These are phyloP conservation scores for Colletotrichum filicis DNA, from an alignment of 2,329 filamentous ascomycete genomes.

Conservation along the genomic window DNA sequence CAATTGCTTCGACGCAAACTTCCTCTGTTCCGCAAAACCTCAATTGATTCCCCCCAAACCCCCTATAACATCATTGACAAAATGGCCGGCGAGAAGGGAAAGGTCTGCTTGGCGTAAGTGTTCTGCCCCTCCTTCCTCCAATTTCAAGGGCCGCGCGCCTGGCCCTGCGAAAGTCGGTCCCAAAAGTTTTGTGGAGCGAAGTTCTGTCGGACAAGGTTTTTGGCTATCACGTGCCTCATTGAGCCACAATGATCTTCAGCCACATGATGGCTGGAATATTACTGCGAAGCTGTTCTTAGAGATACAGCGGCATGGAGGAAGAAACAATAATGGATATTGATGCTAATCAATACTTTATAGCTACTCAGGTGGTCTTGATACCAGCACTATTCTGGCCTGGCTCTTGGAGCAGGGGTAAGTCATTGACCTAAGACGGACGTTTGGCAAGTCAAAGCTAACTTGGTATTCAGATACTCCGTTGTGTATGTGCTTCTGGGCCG, in stretches of 20 bases:
- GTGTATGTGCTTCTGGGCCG: constrained; percentile 9
- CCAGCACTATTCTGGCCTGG: constrained; percentile 34
- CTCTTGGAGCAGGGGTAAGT: constrained; percentile 18
- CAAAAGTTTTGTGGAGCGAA: neutral
- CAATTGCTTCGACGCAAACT: neutral
- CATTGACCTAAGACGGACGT: neutral
- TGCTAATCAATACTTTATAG: neutral
- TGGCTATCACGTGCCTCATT: neutral
- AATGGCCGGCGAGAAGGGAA: neutral
- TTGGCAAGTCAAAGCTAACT: neutral
- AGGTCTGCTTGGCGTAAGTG: neutral
- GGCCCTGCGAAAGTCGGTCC: neutral
- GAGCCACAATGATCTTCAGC: neutral
- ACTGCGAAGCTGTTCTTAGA: neutral
- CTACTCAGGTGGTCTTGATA: constrained; percentile 26
- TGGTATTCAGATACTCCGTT: constrained; percentile 18
- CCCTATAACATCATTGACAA: neutral
- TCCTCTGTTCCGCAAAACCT: neutral
- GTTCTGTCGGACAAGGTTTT: neutral
- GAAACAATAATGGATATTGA: neutral
- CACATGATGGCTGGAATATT: neutral
- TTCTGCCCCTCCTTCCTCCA: neutral
- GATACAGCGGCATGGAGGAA: neutral
- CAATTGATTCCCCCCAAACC: neutral
- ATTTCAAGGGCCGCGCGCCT: neutral